Base-by-base conservation (phyloP, 495 filamentous ascomycete genomes). In the Umbilicaria muhlenbergii region DNA sequence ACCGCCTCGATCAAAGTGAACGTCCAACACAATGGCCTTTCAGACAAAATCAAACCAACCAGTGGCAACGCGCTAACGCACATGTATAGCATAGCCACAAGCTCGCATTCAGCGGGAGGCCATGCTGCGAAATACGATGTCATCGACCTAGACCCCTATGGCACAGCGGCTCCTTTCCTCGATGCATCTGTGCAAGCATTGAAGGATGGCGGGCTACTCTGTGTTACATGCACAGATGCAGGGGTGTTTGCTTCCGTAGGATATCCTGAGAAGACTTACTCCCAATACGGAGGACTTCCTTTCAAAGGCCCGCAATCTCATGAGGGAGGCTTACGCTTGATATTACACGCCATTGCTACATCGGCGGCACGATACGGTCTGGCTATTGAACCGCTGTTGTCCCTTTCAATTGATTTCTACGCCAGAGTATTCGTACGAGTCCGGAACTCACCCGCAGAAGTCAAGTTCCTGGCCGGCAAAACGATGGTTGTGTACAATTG, bases 141-240 rank as follows among this genome's bases (percentile, higher is more conserved):
- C 31, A 92, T 99, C 46, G 91, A 99, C 56, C 73, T 99, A 15
- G 91, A 99, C 58, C 91, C 91, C 0, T 99, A 96, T 55, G 91
- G 91, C 14, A 86, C 83, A 1, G 91, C 92, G 0, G 80, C 78
- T 19, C 82, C 87, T 1, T 96, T 96, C 61, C 60, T 96, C 12
- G 91, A 99, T 55, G 79, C 83, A 3, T 86, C 92, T 3, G 69
- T 96, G 1, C 86, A 92, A 53, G 76, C 79, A 0, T 66, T 95
- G 11, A 76, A 74, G 32, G 83, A 93, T 46, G 87, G 85, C 4
- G 91, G 92, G 14, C 68, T 99, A 12, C 71, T 99, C 6, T 95
- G 88, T 58, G 79, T 96, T 15, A 99, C 91, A 6, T 96, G 91
- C 60, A 99, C 91, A 0, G 91, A 99, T 63, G 83, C 88, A 5